A percentile compares a stretch with the other conserved stretches of the same genome.
Evolutionary conservation across 2,329 filamentous ascomycete genomes (phyloP).

Genomic region (Xylaria sp.): DNA sequence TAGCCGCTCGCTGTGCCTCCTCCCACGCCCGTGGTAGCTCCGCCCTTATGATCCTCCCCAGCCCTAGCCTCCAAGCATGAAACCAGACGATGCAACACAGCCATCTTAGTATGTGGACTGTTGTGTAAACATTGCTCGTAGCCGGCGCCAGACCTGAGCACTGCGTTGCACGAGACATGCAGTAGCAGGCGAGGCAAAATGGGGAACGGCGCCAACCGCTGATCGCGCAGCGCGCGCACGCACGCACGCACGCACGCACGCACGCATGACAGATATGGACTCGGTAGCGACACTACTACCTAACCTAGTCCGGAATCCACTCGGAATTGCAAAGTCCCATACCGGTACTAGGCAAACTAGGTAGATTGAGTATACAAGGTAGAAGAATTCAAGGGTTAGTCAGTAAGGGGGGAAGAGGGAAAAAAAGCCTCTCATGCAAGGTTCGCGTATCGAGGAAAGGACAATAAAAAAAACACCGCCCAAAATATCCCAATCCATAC

Average conservation of each 20-base stretch:
- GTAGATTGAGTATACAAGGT: neutral
- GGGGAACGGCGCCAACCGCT: constrained; percentile 6
- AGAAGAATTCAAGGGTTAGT: neutral
- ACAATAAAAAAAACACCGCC: too few species aligned
- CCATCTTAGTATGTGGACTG: neutral
- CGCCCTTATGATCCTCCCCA: constrained; percentile 24
- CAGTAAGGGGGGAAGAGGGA: neutral
- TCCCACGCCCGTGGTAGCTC: constrained; percentile 20
- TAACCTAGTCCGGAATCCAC: constrained; percentile 15
- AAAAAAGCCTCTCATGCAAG: constrained; percentile 19
- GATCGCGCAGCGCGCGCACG: constrained; percentile 12
- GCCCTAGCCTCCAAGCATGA: constrained; percentile 19
- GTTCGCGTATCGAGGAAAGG: constrained; percentile 21
- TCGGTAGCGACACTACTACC: neutral
- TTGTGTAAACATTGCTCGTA: constrained; percentile 11
- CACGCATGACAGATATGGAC: constrained; percentile 17
- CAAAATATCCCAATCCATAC: neutral
- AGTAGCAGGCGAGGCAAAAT: constrained; percentile 11
- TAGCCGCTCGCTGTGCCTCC: constrained; percentile 18
- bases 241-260: neutral
- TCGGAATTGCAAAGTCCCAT: constrained; percentile 27
- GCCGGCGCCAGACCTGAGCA: neutral
- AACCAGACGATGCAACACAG: constrained; percentile 11
- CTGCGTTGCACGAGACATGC: constrained; percentile 24
- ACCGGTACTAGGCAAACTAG: neutral